phyloP scores from a whole-genome alignment of 345 rosid genomes.

The Mangifera indica region DNA sequence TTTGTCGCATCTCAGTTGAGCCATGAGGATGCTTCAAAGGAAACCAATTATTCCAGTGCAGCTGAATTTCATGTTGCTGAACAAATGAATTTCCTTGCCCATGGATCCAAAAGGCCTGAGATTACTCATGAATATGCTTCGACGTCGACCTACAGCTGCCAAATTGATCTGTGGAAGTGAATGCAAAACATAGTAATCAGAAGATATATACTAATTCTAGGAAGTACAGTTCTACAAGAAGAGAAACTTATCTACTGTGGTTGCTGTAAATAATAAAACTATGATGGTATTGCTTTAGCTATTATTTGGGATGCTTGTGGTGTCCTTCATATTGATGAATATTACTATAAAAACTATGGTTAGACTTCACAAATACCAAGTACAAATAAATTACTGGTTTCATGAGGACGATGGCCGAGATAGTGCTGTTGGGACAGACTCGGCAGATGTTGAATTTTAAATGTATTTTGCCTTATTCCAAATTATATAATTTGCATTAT shows the following conservation, averaged over 20 bases:
- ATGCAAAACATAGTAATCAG: slow-evolving; percentile 23
- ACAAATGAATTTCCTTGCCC: slow-evolving; percentile 35
- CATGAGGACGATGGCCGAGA: slow-evolving; percentile 27
- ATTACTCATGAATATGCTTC: slow-evolving; percentile 57
- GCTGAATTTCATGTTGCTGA: slow-evolving; percentile 41
- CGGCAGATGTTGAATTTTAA: slow-evolving; percentile 18
- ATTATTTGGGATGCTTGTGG: slow-evolving; percentile 17
- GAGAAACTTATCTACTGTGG: slow-evolving; percentile 26
- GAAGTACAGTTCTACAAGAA: slow-evolving; percentile 38
- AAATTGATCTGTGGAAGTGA: slow-evolving; percentile 90
- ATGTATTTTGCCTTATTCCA: slow-evolving; percentile 26
- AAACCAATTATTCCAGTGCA: slow-evolving; percentile 30
- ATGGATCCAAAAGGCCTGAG: slow-evolving; percentile 51
- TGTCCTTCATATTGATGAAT: slow-evolving; percentile 29
- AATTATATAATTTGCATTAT: slow-evolving; percentile 16
- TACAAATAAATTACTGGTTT: slow-evolving; percentile 31
- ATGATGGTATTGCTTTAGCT: slow-evolving; percentile 39
- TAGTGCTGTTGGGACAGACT: slow-evolving; percentile 25
- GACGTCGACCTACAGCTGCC: slow-evolving; percentile 68
- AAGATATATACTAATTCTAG: slow-evolving; percentile 46
- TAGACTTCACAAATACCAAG: slow-evolving; percentile 22
- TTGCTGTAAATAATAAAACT: slow-evolving; percentile 67
- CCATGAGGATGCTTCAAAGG: slow-evolving; percentile 63
- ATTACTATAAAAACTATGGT: slow-evolving; percentile 8
- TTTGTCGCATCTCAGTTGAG: slow-evolving; percentile 97